These are phyloP conservation scores for Blastocystis sp. DNA, from an alignment of 352 stramenopile genomes.

Conservation along the genomic window DNA sequence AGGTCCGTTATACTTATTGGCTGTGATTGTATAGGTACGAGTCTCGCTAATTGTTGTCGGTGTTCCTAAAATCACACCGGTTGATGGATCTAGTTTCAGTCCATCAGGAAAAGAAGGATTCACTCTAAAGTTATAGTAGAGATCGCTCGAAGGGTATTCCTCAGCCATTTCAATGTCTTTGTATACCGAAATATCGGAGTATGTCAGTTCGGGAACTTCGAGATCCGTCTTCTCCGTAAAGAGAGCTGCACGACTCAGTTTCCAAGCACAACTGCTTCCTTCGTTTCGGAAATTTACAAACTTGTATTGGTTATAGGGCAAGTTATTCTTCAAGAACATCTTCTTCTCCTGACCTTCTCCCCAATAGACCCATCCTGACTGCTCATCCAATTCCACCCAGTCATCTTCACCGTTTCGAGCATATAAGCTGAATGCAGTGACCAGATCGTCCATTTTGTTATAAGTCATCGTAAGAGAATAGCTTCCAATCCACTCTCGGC, in stretches of 20 bases:
- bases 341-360: background rate
- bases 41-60: background rate
- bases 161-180: slow-evolving; percentile 41
- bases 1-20: background rate
- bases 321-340: background rate
- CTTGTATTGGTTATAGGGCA: background rate
- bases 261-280: background rate
- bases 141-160: background rate
- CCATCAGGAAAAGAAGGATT: background rate
- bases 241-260: background rate
- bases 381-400: background rate
- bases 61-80: background rate
- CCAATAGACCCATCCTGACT: background rate
- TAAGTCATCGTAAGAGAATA: background rate
- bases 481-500: background rate
- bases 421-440: background rate
- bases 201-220: background rate
- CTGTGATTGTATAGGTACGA: background rate
- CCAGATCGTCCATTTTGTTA: background rate
- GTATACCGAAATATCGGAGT: background rate
- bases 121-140: background rate
- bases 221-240: background rate
- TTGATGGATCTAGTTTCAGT: background rate
- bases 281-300: background rate
- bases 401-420: background rate